phyloP scores from a whole-genome alignment of 2,329 filamentous ascomycete species.

The Fusarium agapanthi region DNA sequence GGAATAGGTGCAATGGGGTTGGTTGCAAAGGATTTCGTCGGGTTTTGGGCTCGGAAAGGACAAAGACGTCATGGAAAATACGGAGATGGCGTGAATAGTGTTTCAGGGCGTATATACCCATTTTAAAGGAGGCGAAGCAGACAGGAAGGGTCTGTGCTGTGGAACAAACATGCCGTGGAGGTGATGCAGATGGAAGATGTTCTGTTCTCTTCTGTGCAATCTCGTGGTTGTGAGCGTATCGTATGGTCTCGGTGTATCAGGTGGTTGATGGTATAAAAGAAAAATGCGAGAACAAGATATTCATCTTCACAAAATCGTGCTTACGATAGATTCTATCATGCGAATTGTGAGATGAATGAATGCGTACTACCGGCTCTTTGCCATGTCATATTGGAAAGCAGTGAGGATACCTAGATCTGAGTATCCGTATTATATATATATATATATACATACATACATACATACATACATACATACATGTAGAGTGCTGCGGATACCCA shows the following conservation, averaged over 20 bases:
- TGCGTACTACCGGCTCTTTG: background rate
- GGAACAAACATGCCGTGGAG: background rate
- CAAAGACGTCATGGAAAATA: constrained; percentile 4
- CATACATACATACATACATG: background rate
- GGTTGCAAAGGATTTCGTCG: constrained; percentile 4
- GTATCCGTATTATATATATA: background rate
- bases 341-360: background rate
- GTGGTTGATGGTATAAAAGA: background rate
- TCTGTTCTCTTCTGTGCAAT: background rate
- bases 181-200: background rate
- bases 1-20: constrained; percentile 14
- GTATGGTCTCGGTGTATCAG: background rate
- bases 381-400: background rate
- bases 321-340: background rate
- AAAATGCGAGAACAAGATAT: constrained; percentile 14
- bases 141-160: constrained; percentile 4
- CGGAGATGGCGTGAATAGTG: constrained; percentile 27
- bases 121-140: constrained; percentile 36
- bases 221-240: background rate
- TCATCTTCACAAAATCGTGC: background rate
- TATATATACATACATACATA: background rate
- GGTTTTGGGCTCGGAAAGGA: constrained; percentile 17
- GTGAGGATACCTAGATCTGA: background rate
- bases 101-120: constrained; percentile 47
- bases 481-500: background rate